Percentiles rank a stretch among this genome's conserved stretches.
These are phyloP conservation scores for Stentor roeselii DNA, from an alignment of 73 alveolate genomes.

Conservation along the genomic window DNA sequence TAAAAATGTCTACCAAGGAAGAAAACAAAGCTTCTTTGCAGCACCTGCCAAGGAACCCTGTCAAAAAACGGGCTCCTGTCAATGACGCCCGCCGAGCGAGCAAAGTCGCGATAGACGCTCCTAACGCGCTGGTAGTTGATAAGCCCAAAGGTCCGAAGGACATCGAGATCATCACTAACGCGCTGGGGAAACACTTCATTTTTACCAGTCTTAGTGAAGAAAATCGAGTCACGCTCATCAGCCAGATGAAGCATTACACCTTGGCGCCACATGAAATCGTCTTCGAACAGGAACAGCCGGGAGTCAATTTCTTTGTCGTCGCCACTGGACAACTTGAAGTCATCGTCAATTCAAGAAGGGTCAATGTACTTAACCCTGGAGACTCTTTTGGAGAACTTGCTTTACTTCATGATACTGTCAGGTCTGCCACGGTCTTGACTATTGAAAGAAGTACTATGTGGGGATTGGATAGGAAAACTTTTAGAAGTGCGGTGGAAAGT, in stretches of 20 bases:
- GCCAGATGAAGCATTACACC: conserved; percentile 9
- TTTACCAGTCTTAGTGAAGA: conserved; percentile 15
- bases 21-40: background rate
- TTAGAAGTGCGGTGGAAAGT: conserved; percentile 51
- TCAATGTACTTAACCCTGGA: conserved; percentile 27
- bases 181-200: background rate
- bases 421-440: conserved; percentile 6
- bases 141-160: background rate
- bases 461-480: conserved; percentile 52
- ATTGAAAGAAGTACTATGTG: conserved; percentile 31
- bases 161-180: background rate
- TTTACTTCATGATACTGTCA: conserved; percentile 46
- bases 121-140: conserved; percentile 11
- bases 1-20: background rate
- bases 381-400: conserved; percentile 73
- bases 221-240: background rate
- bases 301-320: background rate
- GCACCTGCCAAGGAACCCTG: background rate
- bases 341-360: background rate
- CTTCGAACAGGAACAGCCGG: conserved; percentile 23
- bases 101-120: conserved; percentile 9
- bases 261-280: background rate
- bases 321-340: conserved; percentile 2
- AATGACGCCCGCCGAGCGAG: background rate
- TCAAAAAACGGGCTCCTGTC: conserved; percentile 3